These are phyloP conservation scores for Polyporus arcularius DNA, from an alignment of 768 basidiomycete species.

Conservation along the genomic window DNA sequence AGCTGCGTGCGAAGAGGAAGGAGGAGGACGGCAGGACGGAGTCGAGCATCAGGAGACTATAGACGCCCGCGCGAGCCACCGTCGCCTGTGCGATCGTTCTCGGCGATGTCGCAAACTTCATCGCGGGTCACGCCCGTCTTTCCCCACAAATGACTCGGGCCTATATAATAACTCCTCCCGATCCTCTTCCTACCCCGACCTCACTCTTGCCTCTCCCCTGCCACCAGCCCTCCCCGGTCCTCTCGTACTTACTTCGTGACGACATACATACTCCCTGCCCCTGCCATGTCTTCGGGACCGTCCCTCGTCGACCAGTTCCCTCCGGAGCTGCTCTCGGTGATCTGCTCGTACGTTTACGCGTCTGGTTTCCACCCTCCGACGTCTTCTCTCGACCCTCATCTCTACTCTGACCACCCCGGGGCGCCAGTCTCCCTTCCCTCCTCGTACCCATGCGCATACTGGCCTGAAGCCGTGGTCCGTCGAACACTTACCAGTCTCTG, in stretches of 20 bases:
- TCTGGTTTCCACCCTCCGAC: constrained; percentile 55
- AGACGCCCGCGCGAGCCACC: constrained; percentile 6
- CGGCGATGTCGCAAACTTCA: constrained; percentile 14
- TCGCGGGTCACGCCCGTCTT: constrained; percentile 7
- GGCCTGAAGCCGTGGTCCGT: constrained; percentile 67
- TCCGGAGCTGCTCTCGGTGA: constrained; percentile 67
- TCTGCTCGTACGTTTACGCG: constrained; percentile 73
- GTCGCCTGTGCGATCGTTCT: constrained; percentile 4
- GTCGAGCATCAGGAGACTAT: constrained; percentile 3
- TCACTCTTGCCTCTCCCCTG: neutral
- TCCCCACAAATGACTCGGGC: neutral
- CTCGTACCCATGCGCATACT: constrained; percentile 68
- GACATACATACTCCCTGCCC: too few species aligned
- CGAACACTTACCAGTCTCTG: constrained; percentile 70
- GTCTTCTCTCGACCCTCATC: constrained; percentile 72
- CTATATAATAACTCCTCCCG: constrained; percentile 1
- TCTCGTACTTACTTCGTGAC: too few species aligned
- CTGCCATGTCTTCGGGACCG: constrained; percentile 10
- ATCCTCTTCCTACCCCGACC: neutral
- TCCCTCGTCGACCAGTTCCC: constrained; percentile 52
- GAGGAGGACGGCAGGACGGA: constrained; percentile 2
- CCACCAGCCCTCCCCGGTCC: neutral
- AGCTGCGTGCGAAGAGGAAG: constrained; percentile 11
- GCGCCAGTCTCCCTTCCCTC: constrained; percentile 68
- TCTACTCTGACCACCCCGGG: constrained; percentile 40